Conservation (phyloP, 345 rosid species). For the Bruguiera parviflora region DNA sequence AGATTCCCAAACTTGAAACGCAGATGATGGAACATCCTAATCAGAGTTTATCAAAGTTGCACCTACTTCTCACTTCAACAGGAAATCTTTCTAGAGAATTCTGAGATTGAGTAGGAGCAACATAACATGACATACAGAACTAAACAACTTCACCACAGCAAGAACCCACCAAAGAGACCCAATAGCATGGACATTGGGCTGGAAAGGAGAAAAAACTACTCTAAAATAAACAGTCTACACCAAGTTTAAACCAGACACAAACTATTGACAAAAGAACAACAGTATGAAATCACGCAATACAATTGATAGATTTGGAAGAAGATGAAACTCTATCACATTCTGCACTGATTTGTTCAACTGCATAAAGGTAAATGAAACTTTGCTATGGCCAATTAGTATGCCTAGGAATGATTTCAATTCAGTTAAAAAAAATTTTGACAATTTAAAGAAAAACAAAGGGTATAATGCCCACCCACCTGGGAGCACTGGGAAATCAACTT, state of each 20-base stretch:
- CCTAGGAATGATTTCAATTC: not conserved
- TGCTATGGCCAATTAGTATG: too few species aligned
- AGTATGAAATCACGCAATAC: too few species aligned
- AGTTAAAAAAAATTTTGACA: not conserved
- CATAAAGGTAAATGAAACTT: too few species aligned
- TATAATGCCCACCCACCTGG: conserved; percentile 44
- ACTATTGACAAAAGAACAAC: too few species aligned
- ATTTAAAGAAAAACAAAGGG: not conserved
- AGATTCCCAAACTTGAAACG: not conserved
- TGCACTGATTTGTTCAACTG: too few species aligned
- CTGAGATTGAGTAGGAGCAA: not conserved
- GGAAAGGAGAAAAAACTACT: too few species aligned
- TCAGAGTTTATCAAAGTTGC: not conserved
- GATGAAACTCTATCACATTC: too few species aligned
- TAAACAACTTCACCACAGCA: not conserved
- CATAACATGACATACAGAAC: not conserved
- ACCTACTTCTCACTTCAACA: not conserved
- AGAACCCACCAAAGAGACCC: not conserved
- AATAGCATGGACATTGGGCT: too few species aligned
- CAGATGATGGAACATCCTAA: not conserved
- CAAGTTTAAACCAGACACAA: too few species aligned
- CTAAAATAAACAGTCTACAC: too few species aligned
- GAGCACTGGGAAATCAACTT: conserved; percentile 83
- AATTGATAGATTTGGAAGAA: too few species aligned
- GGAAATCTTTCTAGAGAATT: not conserved